A percentile compares a stretch with the other conserved stretches of the same genome.
phyloP scores from a whole-genome alignment of 768 basidiomycete genomes.

The Termitomyces titanicus region DNA sequence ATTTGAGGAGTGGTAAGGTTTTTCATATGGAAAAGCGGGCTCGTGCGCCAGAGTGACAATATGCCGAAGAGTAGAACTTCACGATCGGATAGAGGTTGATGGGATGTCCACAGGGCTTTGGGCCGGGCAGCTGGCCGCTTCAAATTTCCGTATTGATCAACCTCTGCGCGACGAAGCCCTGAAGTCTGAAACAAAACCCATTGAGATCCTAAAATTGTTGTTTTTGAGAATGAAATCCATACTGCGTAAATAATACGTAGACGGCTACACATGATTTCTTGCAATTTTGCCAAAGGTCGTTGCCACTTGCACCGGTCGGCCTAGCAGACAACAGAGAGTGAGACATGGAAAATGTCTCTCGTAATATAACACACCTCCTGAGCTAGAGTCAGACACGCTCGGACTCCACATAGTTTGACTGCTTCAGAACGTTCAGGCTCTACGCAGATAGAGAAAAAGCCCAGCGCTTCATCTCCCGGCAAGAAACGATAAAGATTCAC shows the following conservation, averaged over 20 bases:
- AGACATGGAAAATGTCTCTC: background rate
- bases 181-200: constrained; percentile 32
- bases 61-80: constrained; percentile 70
- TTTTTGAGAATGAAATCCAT: constrained; percentile 9
- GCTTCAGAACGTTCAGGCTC: constrained; percentile 79
- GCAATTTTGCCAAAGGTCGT: constrained; percentile 45
- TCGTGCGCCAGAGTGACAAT: constrained; percentile 64
- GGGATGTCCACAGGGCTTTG: constrained; percentile 50
- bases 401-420: constrained; percentile 73
- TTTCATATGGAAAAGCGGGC: constrained; percentile 50
- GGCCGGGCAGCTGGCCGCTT: constrained; percentile 56
- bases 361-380: constrained; percentile 49
- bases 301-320: constrained; percentile 55
- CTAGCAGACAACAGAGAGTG: constrained; percentile 14
- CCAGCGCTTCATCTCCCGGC: constrained; percentile 55
- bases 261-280: constrained; percentile 40
- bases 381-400: constrained; percentile 65
- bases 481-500: constrained; percentile 71
- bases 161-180: constrained; percentile 54
- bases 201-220: background rate
- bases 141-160: constrained; percentile 52
- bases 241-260: constrained; percentile 59
- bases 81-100: constrained; percentile 59
- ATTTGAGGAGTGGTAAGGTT: constrained; percentile 37
- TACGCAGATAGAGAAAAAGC: constrained; percentile 60